Base-by-base conservation (phyloP, 768 basidiomycete species). In the Rhodotorula paludigena region DNA sequence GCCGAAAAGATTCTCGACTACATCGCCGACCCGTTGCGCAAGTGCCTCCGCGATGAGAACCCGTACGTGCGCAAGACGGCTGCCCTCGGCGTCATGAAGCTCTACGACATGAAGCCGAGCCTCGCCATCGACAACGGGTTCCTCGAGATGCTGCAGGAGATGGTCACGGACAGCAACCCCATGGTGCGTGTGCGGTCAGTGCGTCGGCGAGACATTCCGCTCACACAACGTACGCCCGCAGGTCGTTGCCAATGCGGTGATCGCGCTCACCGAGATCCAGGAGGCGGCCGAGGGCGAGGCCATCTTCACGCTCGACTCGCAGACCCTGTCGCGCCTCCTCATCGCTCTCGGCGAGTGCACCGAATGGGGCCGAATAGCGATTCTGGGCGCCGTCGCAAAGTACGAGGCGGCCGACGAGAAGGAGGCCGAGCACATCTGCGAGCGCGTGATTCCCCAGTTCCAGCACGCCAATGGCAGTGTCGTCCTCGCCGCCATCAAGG, bases 1-100 rank as follows among this genome's bases (percentile, higher is more conserved):
- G 93, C 94, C 15, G 96, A 98, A 79, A 98, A 97, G 85, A 98
- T 97, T 78, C 90, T 97, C 79, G 93, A 97, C 81, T 99, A 98
- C 79, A 85, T 99, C n/a, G 91, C 88, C 74, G 89, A 92, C 77
- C 94, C 96, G 0, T 81, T 99, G 6, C 89, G 91, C 73, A 90
- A 91, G 75, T 90, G 89, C 74, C 82, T 98, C 35, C 85, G 86
- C 49, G 96, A 98, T 80, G 93, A 97, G 74, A 96, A 96, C 74
- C 94, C 96, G 2, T 99, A 99, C 78, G 96, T 98, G 38, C 86
- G 94, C 74, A 99, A 98, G 82, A 98, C 94, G 11, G 96, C 93
- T 2, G 93, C 92, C 15, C 81, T 99, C 15, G 96, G 94, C 66
- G 94, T 99, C 30, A 93, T 93, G 64, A 99, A 99, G 78, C 81